These are phyloP conservation scores for Chrysopogon serrulatus DNA, from an alignment of 176 grass and related monocot species.

Conservation along the genomic window DNA sequence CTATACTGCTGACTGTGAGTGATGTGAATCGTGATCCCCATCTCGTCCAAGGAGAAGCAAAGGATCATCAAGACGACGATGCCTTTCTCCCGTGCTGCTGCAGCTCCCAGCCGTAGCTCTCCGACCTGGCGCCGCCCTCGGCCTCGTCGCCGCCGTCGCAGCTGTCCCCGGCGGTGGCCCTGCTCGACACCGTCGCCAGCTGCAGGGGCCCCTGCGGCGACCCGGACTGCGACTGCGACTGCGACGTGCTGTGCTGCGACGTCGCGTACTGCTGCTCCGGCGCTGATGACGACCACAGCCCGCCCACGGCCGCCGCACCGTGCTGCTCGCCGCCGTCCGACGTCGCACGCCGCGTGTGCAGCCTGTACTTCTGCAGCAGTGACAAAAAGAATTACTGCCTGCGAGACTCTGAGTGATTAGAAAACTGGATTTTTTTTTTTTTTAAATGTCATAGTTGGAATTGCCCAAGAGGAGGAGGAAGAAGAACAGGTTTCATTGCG, in stretches of 20 bases:
- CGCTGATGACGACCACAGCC: background rate
- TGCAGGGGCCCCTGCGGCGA: slow-evolving; percentile 76
- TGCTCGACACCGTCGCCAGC: slow-evolving; percentile 36
- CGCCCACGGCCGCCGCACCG: background rate
- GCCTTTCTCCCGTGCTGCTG: slow-evolving; percentile 14
- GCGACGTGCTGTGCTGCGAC: slow-evolving; percentile 70
- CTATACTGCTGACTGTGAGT: background rate
- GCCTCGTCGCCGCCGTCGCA: slow-evolving; percentile 34
- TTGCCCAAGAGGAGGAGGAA: background rate
- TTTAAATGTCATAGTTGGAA: no score
- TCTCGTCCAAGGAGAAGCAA: background rate
- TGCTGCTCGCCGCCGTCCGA: background rate
- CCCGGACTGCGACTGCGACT: slow-evolving; percentile 40
- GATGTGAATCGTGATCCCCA: background rate
- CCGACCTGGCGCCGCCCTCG: slow-evolving; percentile 53
- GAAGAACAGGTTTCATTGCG: background rate
- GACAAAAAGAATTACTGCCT: background rate
- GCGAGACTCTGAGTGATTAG: no score
- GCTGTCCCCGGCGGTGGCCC: slow-evolving; percentile 50
- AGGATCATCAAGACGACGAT: background rate
- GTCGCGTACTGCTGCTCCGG: slow-evolving; percentile 52
- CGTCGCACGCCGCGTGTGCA: slow-evolving; percentile 65
- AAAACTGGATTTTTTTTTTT: no score
- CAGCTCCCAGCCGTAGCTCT: slow-evolving; percentile 56
- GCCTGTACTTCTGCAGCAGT: slow-evolving; percentile 65